Evolutionary conservation across 768 basidiomycete species (phyloP).

Genomic region (Russula emetica): DNA sequence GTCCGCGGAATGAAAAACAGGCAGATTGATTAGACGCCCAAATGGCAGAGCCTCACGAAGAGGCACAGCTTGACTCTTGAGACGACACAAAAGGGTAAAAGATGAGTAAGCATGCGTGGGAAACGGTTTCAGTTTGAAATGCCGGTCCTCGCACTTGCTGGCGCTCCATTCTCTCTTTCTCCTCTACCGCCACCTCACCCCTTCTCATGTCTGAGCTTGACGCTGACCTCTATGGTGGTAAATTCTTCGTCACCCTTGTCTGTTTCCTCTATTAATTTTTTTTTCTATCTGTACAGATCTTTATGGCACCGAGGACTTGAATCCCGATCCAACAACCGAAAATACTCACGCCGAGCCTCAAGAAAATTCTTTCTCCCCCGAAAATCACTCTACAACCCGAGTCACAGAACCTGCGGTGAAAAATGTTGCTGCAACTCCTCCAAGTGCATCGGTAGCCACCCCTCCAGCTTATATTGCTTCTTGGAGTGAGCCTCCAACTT

Average conservation of each 20-base stretch:
- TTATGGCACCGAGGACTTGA: slow-evolving; percentile 57
- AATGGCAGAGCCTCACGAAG: not conserved
- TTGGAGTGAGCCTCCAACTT: slow-evolving; percentile 21
- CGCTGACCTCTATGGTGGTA: slow-evolving; percentile 87
- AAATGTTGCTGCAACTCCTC: not conserved
- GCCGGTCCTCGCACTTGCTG: slow-evolving; percentile 11
- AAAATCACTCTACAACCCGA: slow-evolving; percentile 14
- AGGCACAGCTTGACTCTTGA: too few relatives aligned
- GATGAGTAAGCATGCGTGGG: slow-evolving; percentile 22
- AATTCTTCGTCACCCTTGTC: slow-evolving; percentile 28
- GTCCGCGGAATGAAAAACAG: not conserved
- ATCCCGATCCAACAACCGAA: slow-evolving; percentile 44
- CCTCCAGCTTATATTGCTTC: slow-evolving; percentile 20
- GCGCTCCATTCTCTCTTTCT: slow-evolving; percentile 26
- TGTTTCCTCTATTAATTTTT: not conserved
- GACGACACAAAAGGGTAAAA: not conserved
- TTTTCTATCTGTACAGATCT: slow-evolving; percentile 39
- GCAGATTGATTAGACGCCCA: not conserved
- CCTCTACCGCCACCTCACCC: slow-evolving; percentile 32
- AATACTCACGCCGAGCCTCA: slow-evolving; percentile 26
- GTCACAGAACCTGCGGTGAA: slow-evolving; percentile 2
- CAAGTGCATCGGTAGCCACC: not conserved
- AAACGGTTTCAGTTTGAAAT: slow-evolving; percentile 20
- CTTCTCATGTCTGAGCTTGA: slow-evolving; percentile 69
- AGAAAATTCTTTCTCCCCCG: slow-evolving; percentile 17